A percentile compares a stretch with the other conserved stretches of the same genome.
Conservation (phyloP, 192 early-diverging fungal species). For the Linnemannia zychae region DNA sequence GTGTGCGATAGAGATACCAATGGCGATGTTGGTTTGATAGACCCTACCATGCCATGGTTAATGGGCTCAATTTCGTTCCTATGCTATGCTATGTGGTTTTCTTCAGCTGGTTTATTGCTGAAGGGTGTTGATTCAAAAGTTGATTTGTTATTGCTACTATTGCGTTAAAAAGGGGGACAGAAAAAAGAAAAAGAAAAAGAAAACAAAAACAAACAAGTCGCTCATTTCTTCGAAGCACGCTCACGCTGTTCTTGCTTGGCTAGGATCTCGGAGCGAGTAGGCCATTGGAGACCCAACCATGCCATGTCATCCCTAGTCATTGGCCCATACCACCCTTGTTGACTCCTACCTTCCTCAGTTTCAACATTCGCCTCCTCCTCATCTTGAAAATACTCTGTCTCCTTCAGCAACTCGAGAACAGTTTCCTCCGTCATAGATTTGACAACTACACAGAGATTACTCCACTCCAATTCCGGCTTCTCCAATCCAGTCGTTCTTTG, state of each 20-base stretch:
- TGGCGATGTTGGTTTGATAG: too few species aligned
- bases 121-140: too few species aligned
- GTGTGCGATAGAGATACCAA: too few species aligned
- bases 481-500: background rate
- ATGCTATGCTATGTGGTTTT: too few species aligned
- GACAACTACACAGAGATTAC: background rate
- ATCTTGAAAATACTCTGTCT: background rate
- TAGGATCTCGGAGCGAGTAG: background rate
- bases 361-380: background rate
- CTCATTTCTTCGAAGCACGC: background rate
- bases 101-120: too few species aligned
- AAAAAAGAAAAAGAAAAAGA: background rate
- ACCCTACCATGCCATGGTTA: too few species aligned
- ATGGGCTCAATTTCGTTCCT: too few species aligned
- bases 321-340: background rate
- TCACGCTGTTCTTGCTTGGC: background rate
- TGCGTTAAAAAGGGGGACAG: too few species aligned
- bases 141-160: background rate
- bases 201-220: background rate
- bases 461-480: background rate
- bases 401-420: background rate
- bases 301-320: background rate
- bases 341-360: background rate
- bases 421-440: background rate
- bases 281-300: conserved; percentile 1